Evolutionary conservation across 163 green algal genomes (phyloP).

Genomic region (Scenedesmus sp.): DNA sequence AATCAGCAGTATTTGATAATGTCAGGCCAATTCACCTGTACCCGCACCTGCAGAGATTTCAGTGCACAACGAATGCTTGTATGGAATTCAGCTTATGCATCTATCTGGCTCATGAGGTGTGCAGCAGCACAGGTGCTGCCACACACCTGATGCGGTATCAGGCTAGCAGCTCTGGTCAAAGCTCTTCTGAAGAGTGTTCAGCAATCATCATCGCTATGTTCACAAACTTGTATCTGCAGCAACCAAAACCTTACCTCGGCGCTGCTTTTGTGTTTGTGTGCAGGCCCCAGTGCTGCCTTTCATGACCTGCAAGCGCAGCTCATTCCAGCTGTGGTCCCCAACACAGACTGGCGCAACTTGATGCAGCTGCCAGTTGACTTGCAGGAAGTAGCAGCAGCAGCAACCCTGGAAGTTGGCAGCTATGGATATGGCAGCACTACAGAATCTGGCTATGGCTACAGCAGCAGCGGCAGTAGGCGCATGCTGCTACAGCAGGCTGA

Average conservation of each 20-base stretch:
- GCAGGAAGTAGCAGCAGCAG: neutral
- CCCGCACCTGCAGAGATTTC: no score
- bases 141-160: neutral
- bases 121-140: neutral
- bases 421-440: neutral
- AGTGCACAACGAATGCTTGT: no score
- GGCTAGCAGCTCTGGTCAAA: neutral
- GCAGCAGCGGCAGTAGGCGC: neutral
- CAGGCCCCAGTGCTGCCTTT: neutral
- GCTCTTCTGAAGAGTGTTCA: neutral
- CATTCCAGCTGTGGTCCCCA: neutral
- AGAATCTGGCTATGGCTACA: neutral
- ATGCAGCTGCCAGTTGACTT: neutral
- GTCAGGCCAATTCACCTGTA: neutral
- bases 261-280: neutral
- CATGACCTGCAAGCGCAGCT: neutral
- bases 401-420: neutral
- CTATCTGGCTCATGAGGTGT: no score
- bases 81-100: no score
- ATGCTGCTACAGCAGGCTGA: conserved; percentile 10
- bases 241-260: no score
- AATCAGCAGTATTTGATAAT: neutral
- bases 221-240: neutral
- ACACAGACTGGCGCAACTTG: neutral
- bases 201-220: neutral